A percentile compares a stretch with the other conserved stretches of the same genome.
Evolutionary conservation across 23 red algal species (phyloP).

Genomic region (Agarophyton chilense): DNA sequence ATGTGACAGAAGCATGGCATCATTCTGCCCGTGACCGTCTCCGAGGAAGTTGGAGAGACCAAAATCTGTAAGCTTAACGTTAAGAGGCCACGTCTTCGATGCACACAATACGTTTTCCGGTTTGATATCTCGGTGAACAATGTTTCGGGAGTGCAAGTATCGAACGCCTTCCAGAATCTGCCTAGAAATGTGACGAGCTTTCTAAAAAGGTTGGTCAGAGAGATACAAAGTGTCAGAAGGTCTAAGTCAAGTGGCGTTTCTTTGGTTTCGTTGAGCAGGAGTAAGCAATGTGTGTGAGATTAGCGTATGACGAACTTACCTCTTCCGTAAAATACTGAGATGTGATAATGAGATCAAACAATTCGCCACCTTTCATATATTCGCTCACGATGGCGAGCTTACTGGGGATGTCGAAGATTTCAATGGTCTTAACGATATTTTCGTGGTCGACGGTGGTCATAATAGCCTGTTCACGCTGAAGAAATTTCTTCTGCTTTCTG

Average conservation of each 20-base stretch:
- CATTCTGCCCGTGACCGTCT: constrained; percentile 36
- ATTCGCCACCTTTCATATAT: constrained; percentile 81
- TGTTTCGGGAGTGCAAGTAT: constrained; percentile 79
- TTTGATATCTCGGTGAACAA: constrained; percentile 90
- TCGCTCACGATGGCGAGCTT: constrained; percentile 82
- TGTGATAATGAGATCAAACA: constrained; percentile 85
- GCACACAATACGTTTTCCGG: constrained; percentile 72
- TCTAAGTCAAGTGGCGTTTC: neutral
- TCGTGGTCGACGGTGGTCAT: constrained; percentile 73
- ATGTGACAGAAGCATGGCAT: constrained; percentile 64
- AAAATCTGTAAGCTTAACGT: constrained; percentile 83
- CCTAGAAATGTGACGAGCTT: constrained; percentile 74
- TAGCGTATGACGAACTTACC: constrained; percentile 14
- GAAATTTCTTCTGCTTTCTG: constrained; percentile 84
- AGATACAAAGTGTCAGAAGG: neutral
- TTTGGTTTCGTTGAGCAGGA: neutral
- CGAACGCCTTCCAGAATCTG: constrained; percentile 83
- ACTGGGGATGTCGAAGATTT: constrained; percentile 72
- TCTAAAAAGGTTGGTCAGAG: neutral
- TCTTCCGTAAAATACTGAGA: constrained; percentile 80
- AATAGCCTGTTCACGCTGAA: constrained; percentile 76
- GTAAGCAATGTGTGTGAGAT: neutral
- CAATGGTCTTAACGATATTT: constrained; percentile 83
- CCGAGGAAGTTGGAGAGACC: constrained; percentile 72
- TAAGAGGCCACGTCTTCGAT: constrained; percentile 60